Conservation (phyloP, 2,329 filamentous ascomycete genomes). For the Chrysoporthe deuterocubensis region DNA sequence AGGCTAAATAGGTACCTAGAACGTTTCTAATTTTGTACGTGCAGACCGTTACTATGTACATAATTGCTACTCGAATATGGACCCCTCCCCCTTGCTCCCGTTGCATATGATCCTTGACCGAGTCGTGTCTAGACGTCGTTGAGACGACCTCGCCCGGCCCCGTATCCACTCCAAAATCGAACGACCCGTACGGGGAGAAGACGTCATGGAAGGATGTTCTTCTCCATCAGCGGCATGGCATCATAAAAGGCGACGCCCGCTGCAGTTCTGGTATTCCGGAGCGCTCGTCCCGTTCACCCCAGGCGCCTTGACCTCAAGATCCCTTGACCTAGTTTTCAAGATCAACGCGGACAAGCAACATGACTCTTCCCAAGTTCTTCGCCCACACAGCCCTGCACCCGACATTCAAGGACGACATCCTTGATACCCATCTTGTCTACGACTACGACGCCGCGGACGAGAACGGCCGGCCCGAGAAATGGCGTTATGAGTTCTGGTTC, state of each 20-base stretch:
- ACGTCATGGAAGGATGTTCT: not conserved
- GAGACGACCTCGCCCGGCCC: not conserved
- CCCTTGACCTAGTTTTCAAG: not conserved
- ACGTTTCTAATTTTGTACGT: not conserved
- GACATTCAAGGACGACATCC: constrained; percentile 54
- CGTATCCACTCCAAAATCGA: not conserved
- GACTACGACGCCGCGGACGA: constrained; percentile 56
- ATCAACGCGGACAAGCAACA: not conserved
- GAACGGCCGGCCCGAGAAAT: constrained; percentile 57
- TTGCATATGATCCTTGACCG: not conserved
- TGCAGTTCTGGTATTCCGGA: not conserved
- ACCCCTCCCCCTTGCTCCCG: not conserved
- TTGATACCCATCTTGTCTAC: constrained; percentile 59
- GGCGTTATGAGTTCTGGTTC: constrained; percentile 67
- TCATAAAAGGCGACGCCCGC: not conserved
- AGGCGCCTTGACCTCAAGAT: not conserved
- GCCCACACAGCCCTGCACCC: constrained; percentile 28
- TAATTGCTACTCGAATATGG: not conserved
- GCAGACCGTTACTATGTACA: not conserved
- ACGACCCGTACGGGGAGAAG: not conserved
- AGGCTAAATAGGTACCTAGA: not conserved
- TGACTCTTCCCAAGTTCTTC: constrained; percentile 22
- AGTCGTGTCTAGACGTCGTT: not conserved
- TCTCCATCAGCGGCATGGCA: not conserved
- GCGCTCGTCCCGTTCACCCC: not conserved